phyloP scores from a whole-genome alignment of 139 green algal species.

The Desmodesmus armatus region DNA sequence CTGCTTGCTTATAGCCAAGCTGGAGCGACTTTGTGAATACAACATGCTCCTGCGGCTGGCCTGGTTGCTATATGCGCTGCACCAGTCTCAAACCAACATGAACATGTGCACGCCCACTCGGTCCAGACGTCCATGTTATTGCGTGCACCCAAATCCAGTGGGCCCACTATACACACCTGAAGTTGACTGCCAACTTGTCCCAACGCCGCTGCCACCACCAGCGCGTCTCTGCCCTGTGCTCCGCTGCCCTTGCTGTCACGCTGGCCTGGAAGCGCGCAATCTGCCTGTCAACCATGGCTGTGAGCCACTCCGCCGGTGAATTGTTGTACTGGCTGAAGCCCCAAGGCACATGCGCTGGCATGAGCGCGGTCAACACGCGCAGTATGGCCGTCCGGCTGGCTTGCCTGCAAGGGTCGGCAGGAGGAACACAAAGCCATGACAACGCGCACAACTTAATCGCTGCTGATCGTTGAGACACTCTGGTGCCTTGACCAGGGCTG shows the following conservation, averaged over 20 bases:
- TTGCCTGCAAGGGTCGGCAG: slow-evolving; percentile 31
- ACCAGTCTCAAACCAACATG: not conserved
- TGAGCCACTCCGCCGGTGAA: slow-evolving; percentile 53
- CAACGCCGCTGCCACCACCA: slow-evolving; percentile 56
- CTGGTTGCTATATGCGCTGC: no score
- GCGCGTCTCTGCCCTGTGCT: slow-evolving; percentile 48
- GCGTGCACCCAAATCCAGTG: no score
- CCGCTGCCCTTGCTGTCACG: slow-evolving; percentile 51
- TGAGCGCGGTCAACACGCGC: not conserved
- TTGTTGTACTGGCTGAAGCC: slow-evolving; percentile 47
- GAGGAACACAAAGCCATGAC: not conserved
- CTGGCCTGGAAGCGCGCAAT: slow-evolving; percentile 80
- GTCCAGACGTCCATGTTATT: no score
- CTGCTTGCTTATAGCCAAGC: no score
- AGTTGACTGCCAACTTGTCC: slow-evolving; percentile 35
- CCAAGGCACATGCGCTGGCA: slow-evolving; percentile 44
- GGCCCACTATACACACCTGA: slow-evolving; percentile 27
- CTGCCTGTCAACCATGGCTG: slow-evolving; percentile 64
- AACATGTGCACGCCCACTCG: not conserved
- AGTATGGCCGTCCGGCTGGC: slow-evolving; percentile 33
- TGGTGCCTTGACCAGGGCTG: not conserved
- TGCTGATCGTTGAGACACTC: no score
- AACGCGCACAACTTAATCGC: not conserved
- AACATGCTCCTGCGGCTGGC: no score
- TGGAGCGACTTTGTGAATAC: no score